Evolutionary conservation across 148 eudicot genomes (phyloP).

Genomic region (Camellia japonica): DNA sequence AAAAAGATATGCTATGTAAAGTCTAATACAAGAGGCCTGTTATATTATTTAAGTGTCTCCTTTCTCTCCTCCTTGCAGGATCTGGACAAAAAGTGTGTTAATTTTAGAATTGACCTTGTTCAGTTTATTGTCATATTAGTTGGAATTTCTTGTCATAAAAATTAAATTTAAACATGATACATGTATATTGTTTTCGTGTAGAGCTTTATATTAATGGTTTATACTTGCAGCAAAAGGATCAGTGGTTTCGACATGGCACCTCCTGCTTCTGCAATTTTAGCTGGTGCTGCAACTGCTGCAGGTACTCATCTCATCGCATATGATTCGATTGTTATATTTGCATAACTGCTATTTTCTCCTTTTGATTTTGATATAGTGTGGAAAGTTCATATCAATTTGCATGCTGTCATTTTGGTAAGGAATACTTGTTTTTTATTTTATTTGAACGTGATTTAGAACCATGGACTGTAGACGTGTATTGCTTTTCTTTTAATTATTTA

Average conservation of each 20-base stretch:
- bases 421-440: slow-evolving; percentile 47
- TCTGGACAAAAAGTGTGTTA: neutral
- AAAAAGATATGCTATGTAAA: neutral
- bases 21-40: neutral
- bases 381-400: slow-evolving; percentile 73
- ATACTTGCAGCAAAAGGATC: slow-evolving; percentile 76
- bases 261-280: slow-evolving; percentile 77
- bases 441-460: slow-evolving; percentile 29
- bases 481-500: slow-evolving; percentile 35
- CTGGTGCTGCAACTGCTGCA: slow-evolving; percentile 52
- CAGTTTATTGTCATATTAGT: neutral
- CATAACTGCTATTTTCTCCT: slow-evolving; percentile 54
- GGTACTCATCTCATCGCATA: slow-evolving; percentile 46
- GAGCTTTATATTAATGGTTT: slow-evolving; percentile 13
- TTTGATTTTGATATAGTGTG: slow-evolving; percentile 69
- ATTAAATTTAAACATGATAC: neutral
- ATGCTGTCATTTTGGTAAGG: slow-evolving; percentile 91
- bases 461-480: slow-evolving; percentile 32
- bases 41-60: neutral
- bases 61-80: neutral
- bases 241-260: slow-evolving; percentile 99
- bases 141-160: neutral
- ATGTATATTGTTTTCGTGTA: neutral
- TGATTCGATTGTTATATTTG: slow-evolving; percentile 24
- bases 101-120: neutral